Conservation (phyloP, 768 basidiomycete genomes). For the Lactifluus volemus region DNA sequence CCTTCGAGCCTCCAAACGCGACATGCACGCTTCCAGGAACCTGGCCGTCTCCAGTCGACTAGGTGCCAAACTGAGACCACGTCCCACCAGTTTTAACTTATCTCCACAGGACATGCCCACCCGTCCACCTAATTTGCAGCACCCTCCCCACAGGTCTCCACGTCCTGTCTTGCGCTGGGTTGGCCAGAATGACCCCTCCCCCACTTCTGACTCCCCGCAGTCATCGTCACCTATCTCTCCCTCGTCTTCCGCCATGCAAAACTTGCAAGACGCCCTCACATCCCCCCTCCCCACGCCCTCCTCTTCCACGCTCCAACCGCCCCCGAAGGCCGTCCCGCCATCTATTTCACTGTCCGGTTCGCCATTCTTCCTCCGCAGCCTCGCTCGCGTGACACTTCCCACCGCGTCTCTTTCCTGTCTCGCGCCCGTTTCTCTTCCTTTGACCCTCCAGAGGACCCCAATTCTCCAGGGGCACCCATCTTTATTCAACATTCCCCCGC, state of each 20-base stretch:
- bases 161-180: slow-evolving; percentile 40
- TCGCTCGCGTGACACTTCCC: slow-evolving; percentile 55
- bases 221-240: slow-evolving; percentile 20
- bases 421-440: slow-evolving; percentile 14
- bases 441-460: slow-evolving; percentile 22
- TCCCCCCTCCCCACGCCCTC: slow-evolving; percentile 26
- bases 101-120: slow-evolving; percentile 9
- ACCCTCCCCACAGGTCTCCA: slow-evolving; percentile 12
- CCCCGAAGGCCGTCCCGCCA: slow-evolving; percentile 25
- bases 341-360: slow-evolving; percentile 35
- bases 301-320: slow-evolving; percentile 19
- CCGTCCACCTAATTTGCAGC: slow-evolving; percentile 6
- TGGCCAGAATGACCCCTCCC: slow-evolving; percentile 26
- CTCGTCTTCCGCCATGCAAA: slow-evolving; percentile 24
- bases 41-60: neutral
- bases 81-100: neutral
- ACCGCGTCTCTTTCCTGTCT: slow-evolving; percentile 46
- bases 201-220: slow-evolving; percentile 40
- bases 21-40: slow-evolving; percentile 9
- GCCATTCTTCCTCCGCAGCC: slow-evolving; percentile 44
- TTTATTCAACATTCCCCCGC: slow-evolving; percentile 31
- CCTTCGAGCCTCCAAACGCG: neutral
- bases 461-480: slow-evolving; percentile 28
- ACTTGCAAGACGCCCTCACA: slow-evolving; percentile 29
- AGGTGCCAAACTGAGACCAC: neutral